Percentiles rank a stretch among this genome's conserved stretches.
Evolutionary conservation across 2,329 filamentous ascomycete species (phyloP).

Genomic region (Xylariales sp.): DNA sequence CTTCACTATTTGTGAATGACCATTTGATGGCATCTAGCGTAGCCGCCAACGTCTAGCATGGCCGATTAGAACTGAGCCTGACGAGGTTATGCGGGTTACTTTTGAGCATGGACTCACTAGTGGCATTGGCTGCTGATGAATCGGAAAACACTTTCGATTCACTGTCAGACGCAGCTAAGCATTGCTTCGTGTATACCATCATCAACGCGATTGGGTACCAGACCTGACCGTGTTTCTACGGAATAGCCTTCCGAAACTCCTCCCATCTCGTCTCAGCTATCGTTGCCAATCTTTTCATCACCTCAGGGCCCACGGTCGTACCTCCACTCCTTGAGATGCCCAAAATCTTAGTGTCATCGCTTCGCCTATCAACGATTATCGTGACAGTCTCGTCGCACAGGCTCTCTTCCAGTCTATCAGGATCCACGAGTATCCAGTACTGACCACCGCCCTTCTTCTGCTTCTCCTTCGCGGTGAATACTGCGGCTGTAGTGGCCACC

Average conservation of each 20-base stretch:
- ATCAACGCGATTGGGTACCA: too few species aligned
- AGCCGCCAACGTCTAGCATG: too few species aligned
- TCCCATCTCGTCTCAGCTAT: constrained; percentile 62
- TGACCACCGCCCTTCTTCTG: constrained; percentile 39
- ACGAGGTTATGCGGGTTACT: too few species aligned
- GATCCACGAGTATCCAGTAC: constrained; percentile 79
- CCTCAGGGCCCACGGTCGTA: constrained; percentile 57
- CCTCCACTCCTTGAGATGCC: constrained; percentile 83
- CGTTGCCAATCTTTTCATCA: constrained; percentile 55
- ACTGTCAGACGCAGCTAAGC: too few species aligned
- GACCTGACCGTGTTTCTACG: too few species aligned
- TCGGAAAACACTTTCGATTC: too few species aligned
- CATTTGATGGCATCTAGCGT: too few species aligned
- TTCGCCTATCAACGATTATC: constrained; percentile 65
- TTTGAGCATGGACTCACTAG: too few species aligned
- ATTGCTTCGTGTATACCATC: too few species aligned
- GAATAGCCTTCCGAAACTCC: constrained; percentile 44
- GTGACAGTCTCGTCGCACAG: constrained; percentile 81
- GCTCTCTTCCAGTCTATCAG: constrained; percentile 83
- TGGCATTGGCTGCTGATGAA: too few species aligned
- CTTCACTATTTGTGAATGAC: too few species aligned
- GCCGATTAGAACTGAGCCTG: too few species aligned
- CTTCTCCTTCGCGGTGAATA: constrained; percentile 65
- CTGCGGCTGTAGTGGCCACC: constrained; percentile 70
- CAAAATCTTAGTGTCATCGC: constrained; percentile 54